phyloP scores from a whole-genome alignment of 805 yeast species.

The Cyberlindnera nakhonratchasimensis region DNA sequence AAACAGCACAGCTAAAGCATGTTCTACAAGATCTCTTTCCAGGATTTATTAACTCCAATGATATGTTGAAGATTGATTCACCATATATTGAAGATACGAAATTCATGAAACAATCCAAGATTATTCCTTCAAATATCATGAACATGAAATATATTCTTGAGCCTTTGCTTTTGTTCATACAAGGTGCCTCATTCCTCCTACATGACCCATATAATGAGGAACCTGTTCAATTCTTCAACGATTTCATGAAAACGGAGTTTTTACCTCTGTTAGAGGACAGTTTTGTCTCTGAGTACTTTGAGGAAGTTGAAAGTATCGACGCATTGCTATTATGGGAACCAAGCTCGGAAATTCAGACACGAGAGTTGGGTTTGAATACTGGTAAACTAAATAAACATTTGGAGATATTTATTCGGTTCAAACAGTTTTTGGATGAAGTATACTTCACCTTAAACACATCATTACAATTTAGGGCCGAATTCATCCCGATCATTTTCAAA shows the following conservation, averaged over 20 bases:
- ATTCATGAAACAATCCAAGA: constrained; percentile 54
- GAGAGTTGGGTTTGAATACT: not conserved
- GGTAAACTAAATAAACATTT: constrained; percentile 10
- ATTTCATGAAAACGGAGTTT: constrained; percentile 62
- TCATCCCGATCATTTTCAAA: constrained; percentile 23
- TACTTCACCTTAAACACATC: constrained; percentile 26
- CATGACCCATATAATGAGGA: constrained; percentile 28
- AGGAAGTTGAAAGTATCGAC: constrained; percentile 38
- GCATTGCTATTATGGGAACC: constrained; percentile 33
- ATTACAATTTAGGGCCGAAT: constrained; percentile 27
- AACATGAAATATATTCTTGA: constrained; percentile 80
- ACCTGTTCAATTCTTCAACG: constrained; percentile 49
- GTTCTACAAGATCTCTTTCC: constrained; percentile 66
- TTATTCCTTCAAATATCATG: constrained; percentile 68
- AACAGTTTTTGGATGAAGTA: constrained; percentile 20
- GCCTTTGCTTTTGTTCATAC: constrained; percentile 63
- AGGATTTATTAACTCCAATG: constrained; percentile 46
- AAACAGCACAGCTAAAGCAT: constrained; percentile 39
- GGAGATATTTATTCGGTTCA: constrained; percentile 23
- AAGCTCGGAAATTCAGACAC: constrained; percentile 2
- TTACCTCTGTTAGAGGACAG: constrained; percentile 60
- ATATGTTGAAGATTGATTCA: constrained; percentile 33
- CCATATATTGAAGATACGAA: constrained; percentile 60
- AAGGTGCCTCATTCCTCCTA: constrained; percentile 48
- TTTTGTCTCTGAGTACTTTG: constrained; percentile 49